Evolutionary conservation across 2,329 filamentous ascomycete species (phyloP), one percentile per base, ranked within the genome.

Genomic region (Escovopsis sp.): DNA sequence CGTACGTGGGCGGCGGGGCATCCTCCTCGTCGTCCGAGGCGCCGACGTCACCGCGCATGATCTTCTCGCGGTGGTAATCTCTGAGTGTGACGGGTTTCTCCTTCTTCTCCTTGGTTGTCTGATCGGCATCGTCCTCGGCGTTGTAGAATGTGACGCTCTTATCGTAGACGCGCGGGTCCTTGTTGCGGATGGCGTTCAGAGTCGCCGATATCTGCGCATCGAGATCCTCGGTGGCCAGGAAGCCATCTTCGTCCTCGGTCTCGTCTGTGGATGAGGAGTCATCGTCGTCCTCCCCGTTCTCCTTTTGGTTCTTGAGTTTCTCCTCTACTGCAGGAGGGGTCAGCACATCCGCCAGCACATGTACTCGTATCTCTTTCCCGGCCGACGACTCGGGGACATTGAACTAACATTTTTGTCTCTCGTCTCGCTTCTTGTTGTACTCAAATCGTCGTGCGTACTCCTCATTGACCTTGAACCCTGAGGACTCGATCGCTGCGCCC

Each of bases 351-450:
- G 14, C 24, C 6, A 29, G 11, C 12, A 34, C 20, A 20, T 20
- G 20, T 20, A 20, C 6, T n/a, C n/a, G 15, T 12, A 10, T n/a
- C 13, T 50, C 2, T 8, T 30, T 30, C 11, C 27, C 27, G 5
- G 20, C 4, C 20, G 20, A 30, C 8, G 27, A 30, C 27, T 9
- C 3, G 27, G 27, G 27, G 11, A 11, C 8, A 30, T 30, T 30
- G 14, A 39, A 62, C 75, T 53, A 55, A 83, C 80, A 60, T 55
- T 74, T 72, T 13, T 87, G 80, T 48, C 78, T 67, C 59, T 98
- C 91, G 57, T 94, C 88, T 44, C 89, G 76, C 66, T 94, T 94
- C 68, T 96, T 95, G 66, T 98, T 98, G 65, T 96, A 74, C 61
- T 98, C 91, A 53, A 94, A 96, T 34, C 85, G 74, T 51, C 75